phyloP scores from a whole-genome alignment of 768 basidiomycete species.

The Tulasnella sp. region DNA sequence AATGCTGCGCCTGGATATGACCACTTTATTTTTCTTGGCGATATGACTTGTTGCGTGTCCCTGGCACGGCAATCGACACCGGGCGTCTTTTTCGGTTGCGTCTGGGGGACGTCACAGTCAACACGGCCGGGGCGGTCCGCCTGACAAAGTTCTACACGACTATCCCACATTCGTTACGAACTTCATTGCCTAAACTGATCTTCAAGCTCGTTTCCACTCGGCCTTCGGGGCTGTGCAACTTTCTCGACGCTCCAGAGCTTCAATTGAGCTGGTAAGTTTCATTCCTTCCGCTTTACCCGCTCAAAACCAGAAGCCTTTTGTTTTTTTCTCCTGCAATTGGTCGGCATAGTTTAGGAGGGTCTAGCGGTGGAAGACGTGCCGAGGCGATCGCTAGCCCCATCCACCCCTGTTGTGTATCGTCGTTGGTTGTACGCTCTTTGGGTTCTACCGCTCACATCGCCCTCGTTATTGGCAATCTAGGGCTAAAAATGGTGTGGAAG shows the following conservation, averaged over 20 bases:
- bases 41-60: background rate
- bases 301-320: background rate
- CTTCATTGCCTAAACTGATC: conserved; percentile 73
- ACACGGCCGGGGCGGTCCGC: conserved; percentile 79
- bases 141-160: conserved; percentile 85
- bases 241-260: conserved; percentile 85
- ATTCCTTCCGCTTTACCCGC: background rate
- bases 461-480: conserved; percentile 12
- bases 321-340: background rate
- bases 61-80: background rate
- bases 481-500: conserved; percentile 13
- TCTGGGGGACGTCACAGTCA: conserved; percentile 42
- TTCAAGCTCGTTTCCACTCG: conserved; percentile 78
- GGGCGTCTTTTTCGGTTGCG: background rate
- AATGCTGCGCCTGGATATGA: background rate
- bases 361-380: conserved; percentile 35
- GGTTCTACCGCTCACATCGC: conserved; percentile 13
- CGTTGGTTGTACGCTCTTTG: conserved; percentile 18
- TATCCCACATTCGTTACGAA: conserved; percentile 43
- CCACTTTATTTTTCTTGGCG: background rate
- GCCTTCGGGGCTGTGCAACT: conserved; percentile 81
- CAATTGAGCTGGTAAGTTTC: conserved; percentile 36
- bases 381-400: conserved; percentile 30
- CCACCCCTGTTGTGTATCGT: background rate
- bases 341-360: conserved; percentile 32